phyloP scores from a whole-genome alignment of 2,329 filamentous ascomycete genomes.

The Aspergillus niger region DNA sequence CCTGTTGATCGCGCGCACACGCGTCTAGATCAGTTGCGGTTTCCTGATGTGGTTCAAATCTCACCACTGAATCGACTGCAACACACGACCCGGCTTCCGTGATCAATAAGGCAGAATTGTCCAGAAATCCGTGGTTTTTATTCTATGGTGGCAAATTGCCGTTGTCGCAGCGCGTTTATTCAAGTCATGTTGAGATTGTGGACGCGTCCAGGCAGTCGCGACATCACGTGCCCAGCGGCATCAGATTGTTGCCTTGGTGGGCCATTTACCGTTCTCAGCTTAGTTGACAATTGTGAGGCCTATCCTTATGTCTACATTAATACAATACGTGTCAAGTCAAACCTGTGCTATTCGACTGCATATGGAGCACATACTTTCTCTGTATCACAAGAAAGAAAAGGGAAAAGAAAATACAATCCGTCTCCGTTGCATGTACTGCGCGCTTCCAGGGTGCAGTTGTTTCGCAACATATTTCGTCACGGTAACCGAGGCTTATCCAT shows the following conservation, averaged over 20 bases:
- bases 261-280: not conserved
- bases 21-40: slow-evolving; percentile 1
- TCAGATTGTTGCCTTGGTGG: slow-evolving; percentile 14
- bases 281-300: not conserved
- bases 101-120: not conserved
- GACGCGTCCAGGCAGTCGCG: slow-evolving; percentile 41
- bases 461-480: not conserved
- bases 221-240: slow-evolving; percentile 36
- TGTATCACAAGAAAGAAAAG: not conserved
- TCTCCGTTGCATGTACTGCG: not conserved
- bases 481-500: not conserved
- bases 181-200: slow-evolving; percentile 15
- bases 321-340: not conserved
- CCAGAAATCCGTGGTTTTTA: not conserved
- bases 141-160: slow-evolving; percentile 27
- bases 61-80: not conserved
- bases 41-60: not conserved
- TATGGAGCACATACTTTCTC: not conserved
- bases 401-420: not conserved
- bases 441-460: not conserved
- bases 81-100: not conserved
- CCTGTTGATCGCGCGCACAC: not conserved
- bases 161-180: slow-evolving; percentile 10
- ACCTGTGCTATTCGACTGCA: not conserved
- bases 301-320: not conserved